phyloP scores from a whole-genome alignment of 306 rosid genomes.

The Heteromeles arbutifolia region DNA sequence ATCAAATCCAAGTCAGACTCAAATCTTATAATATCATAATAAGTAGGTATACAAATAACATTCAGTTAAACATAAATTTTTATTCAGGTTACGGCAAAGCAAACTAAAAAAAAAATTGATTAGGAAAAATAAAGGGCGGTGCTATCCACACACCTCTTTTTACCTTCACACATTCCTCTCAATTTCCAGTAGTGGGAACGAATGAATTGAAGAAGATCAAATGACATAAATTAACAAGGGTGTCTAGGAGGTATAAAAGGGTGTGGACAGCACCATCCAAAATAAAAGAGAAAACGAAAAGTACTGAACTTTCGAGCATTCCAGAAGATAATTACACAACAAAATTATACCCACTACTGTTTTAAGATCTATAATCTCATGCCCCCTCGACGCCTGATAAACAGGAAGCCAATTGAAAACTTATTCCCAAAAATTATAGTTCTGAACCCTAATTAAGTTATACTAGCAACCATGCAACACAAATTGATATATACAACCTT shows the following conservation, averaged over 20 bases:
- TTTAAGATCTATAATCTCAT: constrained; percentile 22
- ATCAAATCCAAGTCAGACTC: background rate
- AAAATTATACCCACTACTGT: background rate
- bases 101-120: background rate
- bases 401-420: background rate
- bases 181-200: no score
- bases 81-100: background rate
- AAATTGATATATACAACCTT: constrained; percentile 9
- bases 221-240: no score
- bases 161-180: no score
- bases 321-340: background rate
- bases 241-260: no score
- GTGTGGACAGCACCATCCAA: no score
- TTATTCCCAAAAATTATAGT: background rate
- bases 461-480: background rate
- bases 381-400: background rate
- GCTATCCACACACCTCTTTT: no score
- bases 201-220: no score
- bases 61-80: background rate
- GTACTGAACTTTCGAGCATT: background rate
- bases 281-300: background rate
- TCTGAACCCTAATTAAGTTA: constrained; percentile 23
- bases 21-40: background rate
- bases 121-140: background rate
- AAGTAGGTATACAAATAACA: background rate